phyloP scores from a whole-genome alignment of 2,329 filamentous ascomycete genomes.

The Colletotrichum sp. region DNA sequence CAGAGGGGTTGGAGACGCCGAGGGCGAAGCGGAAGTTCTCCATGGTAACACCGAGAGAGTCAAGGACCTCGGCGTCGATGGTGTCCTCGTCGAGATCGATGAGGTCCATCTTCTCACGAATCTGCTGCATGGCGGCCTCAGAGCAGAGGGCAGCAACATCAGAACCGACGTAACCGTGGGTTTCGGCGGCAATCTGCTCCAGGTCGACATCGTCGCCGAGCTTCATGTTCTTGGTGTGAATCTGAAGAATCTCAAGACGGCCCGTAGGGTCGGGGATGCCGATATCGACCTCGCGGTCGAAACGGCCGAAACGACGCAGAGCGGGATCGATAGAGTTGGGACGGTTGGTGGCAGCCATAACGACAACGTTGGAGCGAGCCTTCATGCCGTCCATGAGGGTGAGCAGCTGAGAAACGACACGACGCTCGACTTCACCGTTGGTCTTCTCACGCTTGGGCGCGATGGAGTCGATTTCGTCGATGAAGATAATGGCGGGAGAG shows the following conservation, averaged over 20 bases:
- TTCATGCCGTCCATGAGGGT: conserved; percentile 99
- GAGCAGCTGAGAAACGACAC: conserved; percentile 93
- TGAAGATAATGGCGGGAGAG: conserved; percentile 98
- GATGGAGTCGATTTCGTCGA: conserved; percentile 99
- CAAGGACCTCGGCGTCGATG: conserved; percentile 96
- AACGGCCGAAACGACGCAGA: conserved; percentile 95
- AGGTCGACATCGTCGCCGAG: conserved; percentile 95
- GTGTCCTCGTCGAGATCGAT: conserved; percentile 99
- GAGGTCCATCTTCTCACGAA: conserved; percentile 99
- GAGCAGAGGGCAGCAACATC: conserved; percentile 98
- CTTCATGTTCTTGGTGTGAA: conserved; percentile 99
- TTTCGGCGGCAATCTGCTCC: conserved; percentile 95
- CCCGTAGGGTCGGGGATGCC: conserved; percentile 97
- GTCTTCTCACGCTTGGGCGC: conserved; percentile 99
- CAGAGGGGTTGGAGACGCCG: conserved; percentile 97
- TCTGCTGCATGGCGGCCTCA: conserved; percentile 99
- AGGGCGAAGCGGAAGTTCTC: conserved; percentile 99
- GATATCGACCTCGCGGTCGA: conserved; percentile 98
- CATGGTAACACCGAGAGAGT: conserved; percentile 98
- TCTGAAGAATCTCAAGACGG: conserved; percentile 97
- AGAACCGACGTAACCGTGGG: conserved; percentile 98
- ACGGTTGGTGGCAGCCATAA: conserved; percentile 99
- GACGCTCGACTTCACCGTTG: conserved; percentile 97
- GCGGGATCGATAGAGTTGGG: conserved; percentile 99
- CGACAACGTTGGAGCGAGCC: conserved; percentile 96